Base-by-base conservation (phyloP, 163 green algal species). In the Trebouxia gelatinosa region DNA sequence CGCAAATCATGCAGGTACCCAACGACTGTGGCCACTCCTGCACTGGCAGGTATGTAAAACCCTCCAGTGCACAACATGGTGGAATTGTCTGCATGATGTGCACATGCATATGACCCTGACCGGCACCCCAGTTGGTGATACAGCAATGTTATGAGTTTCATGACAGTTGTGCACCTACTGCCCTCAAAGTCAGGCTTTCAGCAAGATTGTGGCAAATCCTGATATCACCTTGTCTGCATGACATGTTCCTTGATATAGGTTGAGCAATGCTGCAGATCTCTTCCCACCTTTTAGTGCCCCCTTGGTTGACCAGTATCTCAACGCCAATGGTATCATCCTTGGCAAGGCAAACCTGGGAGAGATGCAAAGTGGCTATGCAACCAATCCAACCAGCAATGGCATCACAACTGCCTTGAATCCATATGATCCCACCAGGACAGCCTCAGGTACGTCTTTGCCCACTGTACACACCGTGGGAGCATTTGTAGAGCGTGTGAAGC, bases 301-400 rank as follows among this genome's bases (percentile, higher is more conserved):
- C 3, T 29, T 77, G 32, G 34, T 81, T 9, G 39, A 70, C n/a
- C 26, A 21, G 2, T 70, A 57, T 13, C 29, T 48, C 9, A 39
- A 1, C 7, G 64, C 64, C 13, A 75, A 76, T 51, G 76, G 76
- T 32, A 74, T 81, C n/a, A 74, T 81, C 32, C 34, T 81, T 29
- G 76, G 46, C 32, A 65, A 65, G 19, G 11, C 54, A 11, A 65
- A 65, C 28, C 19, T 65, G 54, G 54, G 23, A 32, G 54, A 65
- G 54, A 29, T 65, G 26, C 26, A 29, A 31, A 65, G 23, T 28
- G 54, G 23, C 54, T 35, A 29, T 35, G 54, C 13, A 6, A 29
- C 26, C 11, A 65, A 65, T 28, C 54, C 54, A 31, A 31, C 21
- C 54, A 35, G 23, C 54, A 65, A 65, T 31, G 54, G 54, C 54